Evolutionary conservation across 192 early-diverging fungal species (phyloP), one percentile per base, ranked within the genome.

Genomic region (Podila epigama): DNA sequence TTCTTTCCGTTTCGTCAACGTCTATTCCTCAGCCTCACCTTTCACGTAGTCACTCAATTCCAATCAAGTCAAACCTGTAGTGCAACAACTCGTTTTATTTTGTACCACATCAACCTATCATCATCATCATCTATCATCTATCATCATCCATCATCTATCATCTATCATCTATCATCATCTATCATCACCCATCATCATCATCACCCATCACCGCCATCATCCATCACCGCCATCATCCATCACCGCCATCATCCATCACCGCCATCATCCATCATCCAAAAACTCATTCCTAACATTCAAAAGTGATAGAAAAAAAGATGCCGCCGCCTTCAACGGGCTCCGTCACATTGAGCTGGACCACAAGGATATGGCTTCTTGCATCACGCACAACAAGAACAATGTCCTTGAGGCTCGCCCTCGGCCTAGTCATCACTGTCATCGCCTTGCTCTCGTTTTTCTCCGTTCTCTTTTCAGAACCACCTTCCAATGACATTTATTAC

Each of bases 401-500:
- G 25, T 77, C 73, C 9, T 77, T 61, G 28, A 15, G 73, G 13
- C 20, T 77, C 20, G 48, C 61, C 62, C 62, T 68, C 60, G 54
- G 67, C 31, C 36, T 68, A 8, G 32, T 68, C 50, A 77, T 77
- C 61, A 28, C 56, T 36, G 6, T 68, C 60, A 77, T 68, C 44
- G 60, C 73, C 5, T 55, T 77, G 18, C 39, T 77, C 56, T 68
- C 61, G 36, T 77, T 77, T 51, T 53, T 48, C 5, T 77, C 73
- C 2, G 73, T 77, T 36, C 60, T 77, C 50, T 77, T 77, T 40
- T 68, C 73, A 42, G 65, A 60, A 13, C 44, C 65, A 10, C 29
- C 48, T n/a, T 68, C 66, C 36, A 77, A 77, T 29, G 73, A 77
- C 56, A 68, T 77, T 31, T 77, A 77, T 32, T 77, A 68, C 51